Base-by-base conservation (phyloP, 169 alveolate genomes). In the Eimeria praecox region DNA sequence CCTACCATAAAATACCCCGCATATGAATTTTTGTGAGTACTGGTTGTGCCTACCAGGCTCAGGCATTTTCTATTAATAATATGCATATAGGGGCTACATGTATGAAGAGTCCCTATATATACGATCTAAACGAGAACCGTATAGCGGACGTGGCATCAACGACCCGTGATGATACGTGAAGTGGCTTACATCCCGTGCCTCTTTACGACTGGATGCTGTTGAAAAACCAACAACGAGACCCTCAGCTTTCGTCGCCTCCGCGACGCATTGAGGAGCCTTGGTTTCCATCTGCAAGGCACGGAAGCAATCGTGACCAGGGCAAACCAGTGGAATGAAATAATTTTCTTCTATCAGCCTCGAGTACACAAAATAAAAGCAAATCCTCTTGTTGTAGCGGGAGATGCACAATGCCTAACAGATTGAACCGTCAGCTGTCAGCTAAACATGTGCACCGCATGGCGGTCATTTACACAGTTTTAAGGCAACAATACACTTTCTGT, bases 211-310 rank as follows among this genome's bases (percentile, higher is more conserved):
- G 85, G 94, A 40, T 33, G 94, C 83, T 16, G 94, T 87, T 24
- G 94, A 54, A 22, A 64, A 27, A 8, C 94, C 94, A 62, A 87
- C 83, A 46, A 87, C 94, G 6, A 87, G 94, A 20, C 66, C 82
- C 0, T 59, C 49, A 38, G 69, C 35, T 16, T 30, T 64, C 46
- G 94, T 64, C 46, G 94, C 78, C 94, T 59, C 62, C 83, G 82
- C 62, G 14, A 59, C 52, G 49, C 69, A 46, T 62, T 64, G 38
- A 30, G 94, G n/a, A 22, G 66, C 69, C 64, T 40, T 42, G 52
- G 38, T 64, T 35, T 54, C 82, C 94, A 64, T 87, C 94, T 87
- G 94, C 80, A 64, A 20, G 82, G 94, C 62, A 87, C 94, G 94
- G 14, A 66, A 42, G 94, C 94, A 87, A 33, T 52, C 91, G 49